Base-by-base conservation (phyloP, 352 stramenopile species). In the Pythium sukuiense region DNA sequence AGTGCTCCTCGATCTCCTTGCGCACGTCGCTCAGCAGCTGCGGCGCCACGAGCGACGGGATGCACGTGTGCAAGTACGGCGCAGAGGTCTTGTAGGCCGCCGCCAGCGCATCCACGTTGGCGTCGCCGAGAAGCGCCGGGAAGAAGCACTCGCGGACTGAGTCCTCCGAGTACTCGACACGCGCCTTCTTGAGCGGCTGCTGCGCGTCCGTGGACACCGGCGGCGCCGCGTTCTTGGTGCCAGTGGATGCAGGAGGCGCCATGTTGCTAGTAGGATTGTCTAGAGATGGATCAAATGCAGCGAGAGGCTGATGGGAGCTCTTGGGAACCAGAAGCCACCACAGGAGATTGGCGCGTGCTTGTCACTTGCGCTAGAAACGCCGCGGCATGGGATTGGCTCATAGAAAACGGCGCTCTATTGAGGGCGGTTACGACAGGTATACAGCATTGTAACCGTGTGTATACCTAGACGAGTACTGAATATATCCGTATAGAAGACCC, bases 1-100 rank as follows among this genome's bases (percentile, higher is more conserved):
- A 81, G 72, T 94, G 80, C 48, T 77, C 59, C 43, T 93, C 91
- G 45, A 95, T 81, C 77, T 97, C 85, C 12, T 76, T 69, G 56
- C 89, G 76, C 49, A 96, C 76, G 26, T 76, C 57, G 29, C 61
- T 53, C 52, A 62, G 55, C 59, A 79, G 54, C 65, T 66, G n/a
- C 29, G 61, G 59, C 32, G 53, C 57, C 60, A 69, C 59, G 18
- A 74, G 66, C 60, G 67, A 66, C 50, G 67, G 52, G 41, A 73
- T 69, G 43, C 67, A 73, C 45, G 55, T 68, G 67, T 73, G 67
- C 29, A 69, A 50, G 57, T 73, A 73, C 56, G 67, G 67, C 52
- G 43, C 53, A 24, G 67, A 68, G 5, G 37, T 69, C 56, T 73
- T 61, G 61, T 73, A 73, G 16, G 56, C 52, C 9, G 56, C 61